Evolutionary conservation across 1,139 yeast genomes (phyloP).

Genomic region (Blastobotrys raffinosifermentans): DNA sequence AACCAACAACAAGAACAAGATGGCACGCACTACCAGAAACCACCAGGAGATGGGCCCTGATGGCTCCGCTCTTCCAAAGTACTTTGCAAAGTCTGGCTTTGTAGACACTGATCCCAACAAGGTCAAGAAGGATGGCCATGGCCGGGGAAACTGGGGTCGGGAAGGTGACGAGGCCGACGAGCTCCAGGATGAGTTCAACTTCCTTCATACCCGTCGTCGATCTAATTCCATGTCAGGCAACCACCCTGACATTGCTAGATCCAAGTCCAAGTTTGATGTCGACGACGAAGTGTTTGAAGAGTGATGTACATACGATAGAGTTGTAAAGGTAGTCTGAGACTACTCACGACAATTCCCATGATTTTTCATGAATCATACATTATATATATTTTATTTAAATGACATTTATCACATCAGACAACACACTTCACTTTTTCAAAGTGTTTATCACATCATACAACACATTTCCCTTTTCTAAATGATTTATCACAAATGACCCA

Average conservation of each 20-base stretch:
- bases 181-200: slow-evolving; percentile 36
- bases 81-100: slow-evolving; percentile 72
- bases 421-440: too few species aligned
- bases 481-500: too few species aligned
- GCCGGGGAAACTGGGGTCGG: slow-evolving; percentile 48
- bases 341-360: not conserved
- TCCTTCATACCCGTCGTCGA: slow-evolving; percentile 35
- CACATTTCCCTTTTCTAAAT: too few species aligned
- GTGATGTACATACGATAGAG: slow-evolving; percentile 6
- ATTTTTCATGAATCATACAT: too few species aligned
- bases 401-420: too few species aligned
- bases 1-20: too few species aligned
- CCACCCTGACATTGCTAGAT: slow-evolving; percentile 32
- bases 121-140: slow-evolving; percentile 81
- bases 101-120: slow-evolving; percentile 63
- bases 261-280: slow-evolving; percentile 13
- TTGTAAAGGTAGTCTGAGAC: not conserved
- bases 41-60: slow-evolving; percentile 46
- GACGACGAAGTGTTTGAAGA: slow-evolving; percentile 21
- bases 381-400: too few species aligned
- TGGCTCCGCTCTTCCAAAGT: slow-evolving; percentile 42
- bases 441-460: too few species aligned
- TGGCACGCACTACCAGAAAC: slow-evolving; percentile 88
- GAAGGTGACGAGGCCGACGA: slow-evolving; percentile 38
- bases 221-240: slow-evolving; percentile 49